Conservation (phyloP, 1,284 basidiomycete species). For the Boletellus deceptivus region DNA sequence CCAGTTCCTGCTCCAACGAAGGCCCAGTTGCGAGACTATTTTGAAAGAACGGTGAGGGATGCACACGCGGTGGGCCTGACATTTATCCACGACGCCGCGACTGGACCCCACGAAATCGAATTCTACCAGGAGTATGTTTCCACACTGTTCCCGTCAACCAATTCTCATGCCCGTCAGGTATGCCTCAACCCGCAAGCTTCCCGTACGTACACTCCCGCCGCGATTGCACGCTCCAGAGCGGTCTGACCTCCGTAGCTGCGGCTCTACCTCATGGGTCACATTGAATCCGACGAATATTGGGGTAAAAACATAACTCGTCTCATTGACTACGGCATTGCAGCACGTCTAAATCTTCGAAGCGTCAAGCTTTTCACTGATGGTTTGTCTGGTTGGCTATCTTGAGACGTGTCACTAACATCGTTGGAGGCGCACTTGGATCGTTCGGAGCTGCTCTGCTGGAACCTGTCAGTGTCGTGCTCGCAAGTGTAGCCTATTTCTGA, state of each 20-base stretch:
- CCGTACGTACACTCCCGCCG: conserved; percentile 43
- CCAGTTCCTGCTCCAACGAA: conserved; percentile 64
- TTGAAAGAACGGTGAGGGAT: conserved; percentile 62
- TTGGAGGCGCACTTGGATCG: conserved; percentile 79
- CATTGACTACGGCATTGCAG: conserved; percentile 58
- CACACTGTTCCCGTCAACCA: background rate
- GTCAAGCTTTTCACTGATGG: conserved; percentile 86
- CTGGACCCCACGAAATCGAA: conserved; percentile 50
- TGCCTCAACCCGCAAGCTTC: conserved; percentile 59
- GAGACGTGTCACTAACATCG: conserved; percentile 5
- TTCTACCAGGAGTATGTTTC: conserved; percentile 64
- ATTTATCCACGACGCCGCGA: conserved; percentile 79
- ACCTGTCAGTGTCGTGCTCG: conserved; percentile 39
- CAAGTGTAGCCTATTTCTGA: conserved; percentile 3
- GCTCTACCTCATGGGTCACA: conserved; percentile 74
- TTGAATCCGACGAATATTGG: conserved; percentile 62
- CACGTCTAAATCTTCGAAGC: conserved; percentile 66
- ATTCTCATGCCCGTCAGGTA: conserved; percentile 33
- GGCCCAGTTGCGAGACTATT: conserved; percentile 55
- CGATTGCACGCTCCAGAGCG: background rate
- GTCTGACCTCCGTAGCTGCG: conserved; percentile 48
- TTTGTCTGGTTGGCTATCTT: conserved; percentile 19
- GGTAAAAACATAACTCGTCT: conserved; percentile 62
- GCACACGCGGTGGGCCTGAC: conserved; percentile 77
- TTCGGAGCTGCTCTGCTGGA: conserved; percentile 88